phyloP scores from a whole-genome alignment of 176 grass and related monocot species.

The Musa acuminata region DNA sequence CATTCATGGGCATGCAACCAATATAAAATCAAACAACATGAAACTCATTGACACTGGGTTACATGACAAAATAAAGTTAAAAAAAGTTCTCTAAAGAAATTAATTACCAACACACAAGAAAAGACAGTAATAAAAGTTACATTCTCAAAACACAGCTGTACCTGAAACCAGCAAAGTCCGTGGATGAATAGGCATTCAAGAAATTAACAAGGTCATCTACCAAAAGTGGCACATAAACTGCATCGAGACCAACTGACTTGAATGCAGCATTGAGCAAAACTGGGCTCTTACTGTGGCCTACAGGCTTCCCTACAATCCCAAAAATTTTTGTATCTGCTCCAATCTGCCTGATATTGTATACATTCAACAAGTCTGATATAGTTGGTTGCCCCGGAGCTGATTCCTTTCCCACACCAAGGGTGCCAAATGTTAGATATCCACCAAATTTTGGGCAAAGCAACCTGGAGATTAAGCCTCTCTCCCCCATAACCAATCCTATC shows the following conservation, averaged over 20 bases:
- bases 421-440: slow-evolving; percentile 82
- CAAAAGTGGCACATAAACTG: slow-evolving; percentile 90
- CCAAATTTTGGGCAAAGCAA: slow-evolving; percentile 90
- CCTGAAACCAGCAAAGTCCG: slow-evolving; percentile 94
- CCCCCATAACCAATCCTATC: slow-evolving; percentile 93
- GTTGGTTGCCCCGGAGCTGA: slow-evolving; percentile 70
- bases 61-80: neutral
- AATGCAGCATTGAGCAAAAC: slow-evolving; percentile 91
- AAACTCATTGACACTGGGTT: too few relatives aligned
- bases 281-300: slow-evolving; percentile 90
- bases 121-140: neutral
- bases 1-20: neutral
- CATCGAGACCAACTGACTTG: slow-evolving; percentile 66
- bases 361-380: slow-evolving; percentile 57
- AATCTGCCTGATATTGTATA: slow-evolving; percentile 70
- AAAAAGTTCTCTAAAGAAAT: neutral
- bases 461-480: slow-evolving; percentile 80
- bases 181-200: slow-evolving; percentile 75
- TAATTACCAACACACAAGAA: slow-evolving; percentile 5
- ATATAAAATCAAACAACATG: too few relatives aligned
- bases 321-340: slow-evolving; percentile 66
- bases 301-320: slow-evolving; percentile 86
- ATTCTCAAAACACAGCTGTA: slow-evolving; percentile 17
- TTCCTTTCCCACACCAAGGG: slow-evolving; percentile 62
- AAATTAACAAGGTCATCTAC: slow-evolving; percentile 84